Evolutionary conservation across 2,329 filamentous ascomycete genomes (phyloP).

Genomic region (Ambrosiella cleistominuta): DNA sequence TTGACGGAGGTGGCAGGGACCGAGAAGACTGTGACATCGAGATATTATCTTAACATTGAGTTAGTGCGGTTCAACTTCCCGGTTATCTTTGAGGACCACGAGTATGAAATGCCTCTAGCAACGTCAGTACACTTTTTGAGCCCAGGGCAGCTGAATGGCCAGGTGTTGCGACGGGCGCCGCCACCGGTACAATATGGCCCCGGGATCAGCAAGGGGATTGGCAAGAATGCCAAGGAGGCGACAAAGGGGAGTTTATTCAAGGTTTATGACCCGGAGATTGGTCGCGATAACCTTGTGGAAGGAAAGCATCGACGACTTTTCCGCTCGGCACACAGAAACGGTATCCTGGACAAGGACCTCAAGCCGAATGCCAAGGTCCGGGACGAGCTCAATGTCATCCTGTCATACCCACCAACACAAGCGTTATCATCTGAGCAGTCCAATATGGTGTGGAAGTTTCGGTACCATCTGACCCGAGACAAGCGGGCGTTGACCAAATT

Average conservation of each 20-base stretch:
- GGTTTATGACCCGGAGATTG: conserved; percentile 86
- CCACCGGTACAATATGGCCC: conserved; percentile 83
- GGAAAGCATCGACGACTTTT: conserved; percentile 86
- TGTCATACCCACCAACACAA: conserved; percentile 85
- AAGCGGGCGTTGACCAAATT: conserved; percentile 91
- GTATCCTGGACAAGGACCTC: conserved; percentile 84
- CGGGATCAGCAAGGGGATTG: conserved; percentile 47
- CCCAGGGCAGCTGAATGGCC: conserved; percentile 29
- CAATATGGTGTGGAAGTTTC: conserved; percentile 92
- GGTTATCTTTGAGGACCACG: conserved; percentile 83
- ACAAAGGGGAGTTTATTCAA: conserved; percentile 49
- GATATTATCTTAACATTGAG: conserved; percentile 76
- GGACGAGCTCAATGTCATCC: conserved; percentile 79
- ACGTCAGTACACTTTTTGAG: conserved; percentile 28
- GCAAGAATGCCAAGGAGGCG: not conserved
- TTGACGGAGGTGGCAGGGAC: conserved; percentile 15
- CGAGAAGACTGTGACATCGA: conserved; percentile 19
- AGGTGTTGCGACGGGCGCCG: conserved; percentile 53
- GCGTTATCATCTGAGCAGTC: conserved; percentile 78
- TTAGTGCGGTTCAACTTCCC: conserved; percentile 91
- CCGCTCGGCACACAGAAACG: conserved; percentile 73
- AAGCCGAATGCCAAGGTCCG: conserved; percentile 93
- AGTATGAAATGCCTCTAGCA: conserved; percentile 66
- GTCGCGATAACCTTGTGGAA: conserved; percentile 82
- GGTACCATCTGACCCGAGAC: conserved; percentile 82